Evolutionary conservation across 129 eudicot genomes (phyloP).

Genomic region (Chrysanthemum makinoi): DNA sequence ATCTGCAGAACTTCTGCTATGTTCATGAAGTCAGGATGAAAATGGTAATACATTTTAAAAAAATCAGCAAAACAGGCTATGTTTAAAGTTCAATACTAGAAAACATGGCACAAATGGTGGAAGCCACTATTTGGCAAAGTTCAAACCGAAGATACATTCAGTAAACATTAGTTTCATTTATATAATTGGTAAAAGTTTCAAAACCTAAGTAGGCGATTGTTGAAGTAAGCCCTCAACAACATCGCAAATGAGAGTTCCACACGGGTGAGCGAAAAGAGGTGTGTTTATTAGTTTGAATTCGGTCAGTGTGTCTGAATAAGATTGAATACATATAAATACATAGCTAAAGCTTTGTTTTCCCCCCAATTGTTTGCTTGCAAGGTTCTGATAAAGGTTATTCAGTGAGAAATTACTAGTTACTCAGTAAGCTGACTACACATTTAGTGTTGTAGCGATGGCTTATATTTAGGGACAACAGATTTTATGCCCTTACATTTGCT

Average conservation of each 20-base stretch:
- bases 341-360: not conserved
- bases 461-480: no score
- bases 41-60: not conserved
- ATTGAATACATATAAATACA: not conserved
- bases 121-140: not conserved
- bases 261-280: not conserved
- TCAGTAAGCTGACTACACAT: no score
- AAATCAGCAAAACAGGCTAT: not conserved
- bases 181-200: no score
- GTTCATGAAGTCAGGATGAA: not conserved
- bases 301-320: not conserved
- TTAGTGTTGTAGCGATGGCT: no score
- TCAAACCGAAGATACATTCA: conserved; percentile 1
- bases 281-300: not conserved
- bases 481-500: not conserved
- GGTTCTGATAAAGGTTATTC: not conserved
- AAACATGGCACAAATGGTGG: not conserved
- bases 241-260: not conserved
- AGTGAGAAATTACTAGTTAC: not conserved
- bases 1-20: not conserved
- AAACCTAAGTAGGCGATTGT: no score
- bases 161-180: no score
- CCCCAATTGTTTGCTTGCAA: not conserved
- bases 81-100: not conserved
- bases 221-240: not conserved